Conservation (phyloP, 179 eudicot species). For the Heliamphora pulchella region DNA sequence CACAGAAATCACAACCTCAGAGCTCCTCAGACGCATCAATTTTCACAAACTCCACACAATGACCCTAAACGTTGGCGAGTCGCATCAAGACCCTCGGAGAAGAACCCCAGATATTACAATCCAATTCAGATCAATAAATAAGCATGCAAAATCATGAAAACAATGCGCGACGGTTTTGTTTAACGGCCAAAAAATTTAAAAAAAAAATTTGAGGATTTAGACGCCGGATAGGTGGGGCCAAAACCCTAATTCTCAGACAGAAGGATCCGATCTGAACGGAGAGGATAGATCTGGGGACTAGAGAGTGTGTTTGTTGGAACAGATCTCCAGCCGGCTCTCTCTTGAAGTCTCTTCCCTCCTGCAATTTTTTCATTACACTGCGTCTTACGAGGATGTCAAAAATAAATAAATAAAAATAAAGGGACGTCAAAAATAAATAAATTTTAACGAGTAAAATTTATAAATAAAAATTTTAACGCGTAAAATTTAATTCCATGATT, state of each 20-base stretch:
- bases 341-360: neutral
- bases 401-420: too few species aligned
- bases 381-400: too few species aligned
- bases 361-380: neutral
- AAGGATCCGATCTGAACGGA: conserved; percentile 28
- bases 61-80: neutral
- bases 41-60: neutral
- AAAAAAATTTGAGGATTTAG: neutral
- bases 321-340: conserved; percentile 13
- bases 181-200: neutral
- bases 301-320: conserved; percentile 10
- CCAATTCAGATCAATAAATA: conserved; percentile 1
- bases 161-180: neutral
- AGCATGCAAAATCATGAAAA: neutral
- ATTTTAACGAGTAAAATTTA: too few species aligned
- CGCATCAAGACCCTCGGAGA: conserved; percentile 16
- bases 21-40: conserved; percentile 13
- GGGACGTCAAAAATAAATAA: too few species aligned
- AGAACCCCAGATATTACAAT: neutral
- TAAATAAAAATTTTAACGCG: too few species aligned
- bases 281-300: conserved; percentile 15
- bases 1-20: conserved; percentile 16
- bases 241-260: conserved; percentile 16
- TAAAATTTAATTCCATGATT: too few species aligned
- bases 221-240: neutral